Evolutionary conservation across 2,329 filamentous ascomycete genomes (phyloP).

Genomic region (Alternaria sp.): DNA sequence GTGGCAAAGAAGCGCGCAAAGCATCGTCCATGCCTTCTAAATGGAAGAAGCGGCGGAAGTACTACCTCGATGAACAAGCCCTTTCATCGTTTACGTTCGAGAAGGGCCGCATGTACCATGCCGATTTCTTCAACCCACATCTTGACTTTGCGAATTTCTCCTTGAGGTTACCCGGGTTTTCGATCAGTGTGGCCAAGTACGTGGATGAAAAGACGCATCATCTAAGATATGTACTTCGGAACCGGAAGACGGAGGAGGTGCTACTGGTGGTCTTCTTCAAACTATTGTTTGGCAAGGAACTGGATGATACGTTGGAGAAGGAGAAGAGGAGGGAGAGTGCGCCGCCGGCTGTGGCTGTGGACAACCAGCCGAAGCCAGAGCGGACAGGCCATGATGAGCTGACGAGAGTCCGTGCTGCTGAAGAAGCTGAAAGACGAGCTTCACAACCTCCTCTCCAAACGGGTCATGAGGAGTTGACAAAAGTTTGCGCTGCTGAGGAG

Average conservation of each 20-base stretch:
- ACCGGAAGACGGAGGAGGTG: conserved; percentile 50
- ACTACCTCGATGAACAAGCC: conserved; percentile 48
- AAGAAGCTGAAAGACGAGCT: conserved; percentile 1
- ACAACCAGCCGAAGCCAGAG: background rate
- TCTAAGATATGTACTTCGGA: conserved; percentile 55
- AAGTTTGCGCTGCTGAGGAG: background rate
- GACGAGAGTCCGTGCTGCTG: background rate
- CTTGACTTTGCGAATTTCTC: conserved; percentile 56
- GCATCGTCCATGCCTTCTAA: conserved; percentile 45
- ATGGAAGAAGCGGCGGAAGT: conserved; percentile 54
- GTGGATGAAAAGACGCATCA: conserved; percentile 57
- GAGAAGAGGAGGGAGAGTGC: conserved; percentile 4
- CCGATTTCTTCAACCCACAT: conserved; percentile 58
- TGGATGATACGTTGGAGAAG: conserved; percentile 43
- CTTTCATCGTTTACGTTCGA: conserved; percentile 52
- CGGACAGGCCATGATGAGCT: conserved; percentile 3
- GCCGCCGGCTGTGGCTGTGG: background rate
- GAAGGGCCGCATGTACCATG: conserved; percentile 52
- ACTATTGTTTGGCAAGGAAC: conserved; percentile 53
- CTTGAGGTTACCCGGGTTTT: conserved; percentile 55
- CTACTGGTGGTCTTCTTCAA: conserved; percentile 55
- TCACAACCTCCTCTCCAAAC: background rate
- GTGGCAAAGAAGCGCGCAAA: conserved; percentile 41
- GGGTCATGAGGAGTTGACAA: background rate
- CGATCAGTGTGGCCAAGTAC: conserved; percentile 54